phyloP scores from a whole-genome alignment of 148 eudicot species.

The Camellia sinensis region DNA sequence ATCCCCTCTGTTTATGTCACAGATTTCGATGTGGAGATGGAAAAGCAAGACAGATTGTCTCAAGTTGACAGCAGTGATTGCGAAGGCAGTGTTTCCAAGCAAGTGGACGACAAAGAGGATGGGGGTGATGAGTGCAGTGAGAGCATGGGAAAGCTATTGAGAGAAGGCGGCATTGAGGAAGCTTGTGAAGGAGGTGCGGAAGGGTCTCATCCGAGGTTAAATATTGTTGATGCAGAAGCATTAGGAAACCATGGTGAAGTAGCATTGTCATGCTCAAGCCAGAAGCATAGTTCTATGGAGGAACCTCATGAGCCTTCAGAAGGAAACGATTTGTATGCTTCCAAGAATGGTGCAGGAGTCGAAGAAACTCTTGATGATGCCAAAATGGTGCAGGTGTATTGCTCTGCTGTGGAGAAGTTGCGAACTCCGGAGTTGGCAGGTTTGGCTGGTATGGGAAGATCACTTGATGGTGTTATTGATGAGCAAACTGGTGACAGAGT shows the following conservation, averaged over 20 bases:
- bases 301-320: conserved; percentile 4
- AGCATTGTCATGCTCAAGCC: neutral
- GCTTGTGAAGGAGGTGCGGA: conserved; percentile 8
- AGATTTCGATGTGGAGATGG: conserved; percentile 12
- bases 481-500: conserved; percentile 11
- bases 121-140: neutral
- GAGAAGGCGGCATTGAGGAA: conserved; percentile 14
- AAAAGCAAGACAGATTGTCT: conserved; percentile 15
- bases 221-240: neutral
- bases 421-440: conserved; percentile 19
- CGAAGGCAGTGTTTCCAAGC: conserved; percentile 15
- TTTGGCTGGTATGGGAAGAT: conserved; percentile 14
- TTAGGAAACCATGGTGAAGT: neutral
- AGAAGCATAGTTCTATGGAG: neutral
- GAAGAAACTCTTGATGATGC: conserved; percentile 14
- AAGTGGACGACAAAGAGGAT: conserved; percentile 19
- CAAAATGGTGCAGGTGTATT: conserved; percentile 11
- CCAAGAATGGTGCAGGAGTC: neutral
- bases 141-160: conserved; percentile 19
- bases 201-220: neutral
- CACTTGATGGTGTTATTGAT: conserved; percentile 19
- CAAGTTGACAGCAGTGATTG: conserved; percentile 13
- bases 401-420: conserved; percentile 19
- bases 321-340: conserved; percentile 14
- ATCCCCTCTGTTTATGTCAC: neutral